A percentile compares a stretch with the other conserved stretches of the same genome.
These are phyloP conservation scores for Gastrodia elata DNA, from an alignment of 106 monocot genomes.

Conservation along the genomic window DNA sequence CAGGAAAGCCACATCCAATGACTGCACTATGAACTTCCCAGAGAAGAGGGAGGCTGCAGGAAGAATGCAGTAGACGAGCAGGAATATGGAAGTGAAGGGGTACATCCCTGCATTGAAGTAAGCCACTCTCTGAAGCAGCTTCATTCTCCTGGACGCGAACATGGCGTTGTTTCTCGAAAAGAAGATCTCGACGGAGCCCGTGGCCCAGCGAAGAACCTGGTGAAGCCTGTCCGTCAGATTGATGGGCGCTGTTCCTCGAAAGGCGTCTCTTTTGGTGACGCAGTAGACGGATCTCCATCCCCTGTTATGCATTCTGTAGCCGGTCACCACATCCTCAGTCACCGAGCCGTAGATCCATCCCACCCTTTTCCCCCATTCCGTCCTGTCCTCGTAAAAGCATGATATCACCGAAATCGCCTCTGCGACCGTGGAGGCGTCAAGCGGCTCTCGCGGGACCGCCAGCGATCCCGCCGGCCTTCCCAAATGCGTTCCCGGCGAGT, in stretches of 20 bases:
- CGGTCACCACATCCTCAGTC: conserved; percentile 95
- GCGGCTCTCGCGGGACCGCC: conserved; percentile 68
- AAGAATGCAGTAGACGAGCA: conserved; percentile 74
- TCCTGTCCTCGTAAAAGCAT: conserved; percentile 91
- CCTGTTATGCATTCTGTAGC: conserved; percentile 96
- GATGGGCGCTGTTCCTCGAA: conserved; percentile 89
- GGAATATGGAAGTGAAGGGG: conserved; percentile 86
- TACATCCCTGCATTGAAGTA: conserved; percentile 93
- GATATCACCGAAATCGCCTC: conserved; percentile 89
- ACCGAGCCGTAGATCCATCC: conserved; percentile 98
- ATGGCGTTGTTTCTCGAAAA: conserved; percentile 93
- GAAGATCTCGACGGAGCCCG: conserved; percentile 99
- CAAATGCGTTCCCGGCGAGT: conserved; percentile 35
- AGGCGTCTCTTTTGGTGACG: conserved; percentile 80
- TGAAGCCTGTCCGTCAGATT: conserved; percentile 92
- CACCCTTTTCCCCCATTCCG: conserved; percentile 80
- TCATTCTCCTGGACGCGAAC: conserved; percentile 75
- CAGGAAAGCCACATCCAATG: conserved; percentile 51
- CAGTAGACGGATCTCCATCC: conserved; percentile 95
- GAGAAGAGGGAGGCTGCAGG: conserved; percentile 89
- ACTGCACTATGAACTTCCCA: conserved; percentile 89
- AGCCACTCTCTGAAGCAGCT: conserved; percentile 77
- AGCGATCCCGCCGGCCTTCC: conserved; percentile 75
- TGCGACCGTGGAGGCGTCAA: conserved; percentile 75
- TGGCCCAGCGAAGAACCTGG: conserved; percentile 97